phyloP scores from a whole-genome alignment of 768 basidiomycete genomes.

The Termitomyces sp. region DNA sequence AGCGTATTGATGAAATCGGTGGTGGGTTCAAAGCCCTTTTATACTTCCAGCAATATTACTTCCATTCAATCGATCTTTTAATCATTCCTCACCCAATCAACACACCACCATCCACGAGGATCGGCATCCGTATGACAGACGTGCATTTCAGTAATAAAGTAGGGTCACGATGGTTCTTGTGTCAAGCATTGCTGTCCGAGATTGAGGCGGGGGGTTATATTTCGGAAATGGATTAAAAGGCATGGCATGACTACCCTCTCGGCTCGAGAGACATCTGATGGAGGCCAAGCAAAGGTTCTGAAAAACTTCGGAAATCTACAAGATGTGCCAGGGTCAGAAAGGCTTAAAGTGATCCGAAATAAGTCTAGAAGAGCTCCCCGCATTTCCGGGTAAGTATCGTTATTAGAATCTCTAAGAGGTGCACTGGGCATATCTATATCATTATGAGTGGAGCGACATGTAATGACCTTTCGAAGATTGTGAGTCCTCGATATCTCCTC shows the following conservation, averaged over 20 bases:
- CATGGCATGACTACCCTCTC: not conserved
- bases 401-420: too few relatives aligned
- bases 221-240: conserved; percentile 3
- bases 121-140: not conserved
- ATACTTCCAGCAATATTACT: not conserved
- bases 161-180: conserved; percentile 12
- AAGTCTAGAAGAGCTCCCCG: not conserved
- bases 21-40: not conserved
- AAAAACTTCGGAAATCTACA: conserved; percentile 8
- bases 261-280: not conserved
- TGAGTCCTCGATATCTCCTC: not conserved
- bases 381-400: too few relatives aligned
- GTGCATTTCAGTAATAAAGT: not conserved
- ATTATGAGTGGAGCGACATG: not conserved
- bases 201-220: conserved; percentile 15
- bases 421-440: not conserved
- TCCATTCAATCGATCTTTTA: too few relatives aligned
- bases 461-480: not conserved
- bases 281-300: not conserved
- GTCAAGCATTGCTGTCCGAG: conserved; percentile 15
- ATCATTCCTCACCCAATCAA: not conserved
- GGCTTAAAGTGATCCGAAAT: not conserved
- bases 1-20: not conserved
- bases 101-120: not conserved
- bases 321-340: not conserved